phyloP scores from a whole-genome alignment of 306 rosid species.

The Acacia confusa region DNA sequence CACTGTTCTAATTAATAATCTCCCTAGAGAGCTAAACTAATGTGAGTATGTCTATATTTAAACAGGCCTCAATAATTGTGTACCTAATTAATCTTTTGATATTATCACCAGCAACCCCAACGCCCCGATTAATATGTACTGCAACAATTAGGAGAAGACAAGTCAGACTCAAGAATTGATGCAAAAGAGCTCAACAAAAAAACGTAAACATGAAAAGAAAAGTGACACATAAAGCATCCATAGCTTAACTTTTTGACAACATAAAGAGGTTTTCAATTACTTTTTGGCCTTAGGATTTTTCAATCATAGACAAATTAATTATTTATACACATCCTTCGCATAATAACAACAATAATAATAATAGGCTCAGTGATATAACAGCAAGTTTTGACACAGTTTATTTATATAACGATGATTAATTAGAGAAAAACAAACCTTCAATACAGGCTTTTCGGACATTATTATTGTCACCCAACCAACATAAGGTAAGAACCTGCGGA shows the following conservation, averaged over 20 bases:
- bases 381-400: background rate
- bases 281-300: background rate
- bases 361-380: background rate
- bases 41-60: background rate
- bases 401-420: background rate
- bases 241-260: background rate
- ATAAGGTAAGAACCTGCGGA: constrained; percentile 69
- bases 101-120: constrained; percentile 47
- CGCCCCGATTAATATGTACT: constrained; percentile 53
- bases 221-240: background rate
- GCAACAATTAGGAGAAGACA: constrained; percentile 28
- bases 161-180: background rate
- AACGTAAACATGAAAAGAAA: background rate
- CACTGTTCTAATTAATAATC: background rate
- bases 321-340: too few relatives aligned
- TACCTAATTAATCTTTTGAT: constrained; percentile 42
- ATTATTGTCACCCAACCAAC: constrained; percentile 70
- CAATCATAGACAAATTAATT: background rate
- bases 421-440: constrained; percentile 61
- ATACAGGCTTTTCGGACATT: constrained; percentile 65
- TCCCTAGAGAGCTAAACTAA: background rate
- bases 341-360: background rate
- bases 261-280: background rate
- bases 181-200: too few relatives aligned
- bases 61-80: background rate